Evolutionary conservation across 352 stramenopile species (phyloP).

Genomic region (Globisporangium irregulare): DNA sequence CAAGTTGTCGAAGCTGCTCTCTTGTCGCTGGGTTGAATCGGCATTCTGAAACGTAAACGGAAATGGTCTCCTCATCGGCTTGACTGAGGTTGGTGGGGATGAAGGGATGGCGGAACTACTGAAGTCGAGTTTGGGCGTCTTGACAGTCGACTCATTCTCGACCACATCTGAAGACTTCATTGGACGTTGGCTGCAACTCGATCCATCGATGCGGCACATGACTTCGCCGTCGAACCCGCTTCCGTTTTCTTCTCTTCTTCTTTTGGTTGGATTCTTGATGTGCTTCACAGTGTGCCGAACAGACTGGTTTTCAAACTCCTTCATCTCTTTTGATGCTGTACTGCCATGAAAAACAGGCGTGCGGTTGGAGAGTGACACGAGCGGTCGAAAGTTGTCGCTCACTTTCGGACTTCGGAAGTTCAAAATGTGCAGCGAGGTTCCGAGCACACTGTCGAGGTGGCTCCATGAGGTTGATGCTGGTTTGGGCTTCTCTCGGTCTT

Average conservation of each 20-base stretch:
- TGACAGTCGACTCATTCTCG: neutral
- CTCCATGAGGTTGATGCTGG: conserved; percentile 52
- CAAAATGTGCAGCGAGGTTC: conserved; percentile 64
- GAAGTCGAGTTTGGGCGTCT: neutral
- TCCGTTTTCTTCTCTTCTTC: conserved; percentile 45
- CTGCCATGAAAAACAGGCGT: conserved; percentile 6
- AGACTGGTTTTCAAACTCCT: conserved; percentile 42
- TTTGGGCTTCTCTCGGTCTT: conserved; percentile 30
- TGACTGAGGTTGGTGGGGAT: neutral
- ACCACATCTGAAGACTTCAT: neutral
- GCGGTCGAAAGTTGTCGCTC: conserved; percentile 69
- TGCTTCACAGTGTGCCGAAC: conserved; percentile 40
- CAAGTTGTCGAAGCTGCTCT: neutral
- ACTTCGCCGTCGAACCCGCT: conserved; percentile 76
- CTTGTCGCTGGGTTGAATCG: neutral
- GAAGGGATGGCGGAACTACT: neutral
- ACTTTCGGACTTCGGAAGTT: conserved; percentile 81
- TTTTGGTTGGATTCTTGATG: conserved; percentile 50
- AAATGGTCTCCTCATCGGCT: conserved; percentile 11
- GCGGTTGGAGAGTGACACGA: conserved; percentile 25
- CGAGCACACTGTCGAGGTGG: conserved; percentile 66
- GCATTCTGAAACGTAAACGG: conserved; percentile 9
- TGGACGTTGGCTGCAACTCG: conserved; percentile 15
- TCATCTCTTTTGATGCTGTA: conserved; percentile 29
- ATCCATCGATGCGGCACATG: conserved; percentile 40